Base-by-base conservation (phyloP, 2,329 filamentous ascomycete species). In the Botrytis galanthina region DNA sequence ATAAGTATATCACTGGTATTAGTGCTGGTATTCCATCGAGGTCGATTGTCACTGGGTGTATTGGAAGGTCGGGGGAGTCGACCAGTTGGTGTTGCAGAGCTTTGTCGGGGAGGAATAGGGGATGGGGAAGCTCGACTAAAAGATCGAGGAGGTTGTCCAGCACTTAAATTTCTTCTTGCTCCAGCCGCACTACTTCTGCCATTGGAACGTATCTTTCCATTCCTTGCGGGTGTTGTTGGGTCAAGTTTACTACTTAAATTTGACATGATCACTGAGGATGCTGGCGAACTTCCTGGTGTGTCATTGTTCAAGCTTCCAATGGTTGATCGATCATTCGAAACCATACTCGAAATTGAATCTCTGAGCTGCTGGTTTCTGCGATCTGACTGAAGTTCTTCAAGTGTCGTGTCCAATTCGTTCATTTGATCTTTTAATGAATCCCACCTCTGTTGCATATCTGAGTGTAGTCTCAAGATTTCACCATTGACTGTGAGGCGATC, bases 401-500 rank as follows among this genome's bases (percentile, higher is more conserved):
- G 81, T 26, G 89, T 84, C 10, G 86, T 80, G 81, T 97, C 93
- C 84, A 96, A 90, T 8, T 95, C 92, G 74, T 85, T 87, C 84
- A 96, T 95, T 75, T 93, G 89, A 22, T 87, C 86, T 80, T 94
- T 93, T 70, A 98, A 84, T 6, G 89, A 87, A 76, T 91, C 88
- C 89, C 95, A 97, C 78, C 92, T 91, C n/a, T 89, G 86, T 79
- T 94, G 91, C 84, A 98, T 92, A 78, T 98, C 95, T 10, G 90
- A 89, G 79, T 97, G 92, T 46, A 98, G 85, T 62, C 94, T 90
- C 42, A 98, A 83, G 75, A 98, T 96, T 83, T 98, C 96, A 62
- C 96, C 96, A 80, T 99, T 98, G 72, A 98, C 94, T 0, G 96
- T 98, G 68, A 98, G 86, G n/a, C 96, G 90, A 80, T 98, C 94